Base-by-base conservation (phyloP, 1,139 yeast species). In the Suhomyces chickasaworum region DNA sequence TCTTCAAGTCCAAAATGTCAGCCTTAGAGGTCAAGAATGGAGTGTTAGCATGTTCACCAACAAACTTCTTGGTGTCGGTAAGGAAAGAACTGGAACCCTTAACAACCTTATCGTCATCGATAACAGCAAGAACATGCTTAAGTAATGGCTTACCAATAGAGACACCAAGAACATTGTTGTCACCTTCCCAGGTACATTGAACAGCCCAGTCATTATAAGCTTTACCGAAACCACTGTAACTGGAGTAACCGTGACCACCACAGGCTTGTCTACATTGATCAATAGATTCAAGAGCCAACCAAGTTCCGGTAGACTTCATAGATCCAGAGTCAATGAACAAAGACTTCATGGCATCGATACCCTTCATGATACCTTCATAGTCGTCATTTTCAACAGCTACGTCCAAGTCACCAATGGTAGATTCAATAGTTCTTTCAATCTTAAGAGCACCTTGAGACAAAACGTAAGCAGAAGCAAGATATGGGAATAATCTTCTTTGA, bases 171-270 rank as follows among this genome's bases (percentile, higher is more conserved):
- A 75, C 75, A 47, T 72, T 74, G 65, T 75, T 75, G 62, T 75
- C 80, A 65, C 80, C 80, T 65, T 75, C 80, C 80, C 80, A 75
- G 47, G 80, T 75, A 65, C 79, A 74, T 61, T 73, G 78, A 37
- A 75, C 80, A 40, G 71, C 79, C 73, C 77, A 75, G 60, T 75
- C 80, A 52, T 69, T 69, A 63, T 64, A 74, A 32, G 78, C 75
- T 59, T 65, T 73, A 51, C 79, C 80, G 52, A 75, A 75, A 40
- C 78, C 79, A 51, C 66, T 62, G 64, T 75, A 75, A 32, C 75
- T 55, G 20, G 79, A 74, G 64, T 75, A 75, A 50, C 80, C 80
- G 58, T 74, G 80, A 50, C 80, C 80, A 65, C 80, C 80, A 65
- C 80, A 75, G 18, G 79, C 65, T 62, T 75, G 80, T 69, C 80